These are phyloP conservation scores for Camillea tinctor DNA, from an alignment of 2,329 filamentous ascomycete genomes.

Conservation along the genomic window DNA sequence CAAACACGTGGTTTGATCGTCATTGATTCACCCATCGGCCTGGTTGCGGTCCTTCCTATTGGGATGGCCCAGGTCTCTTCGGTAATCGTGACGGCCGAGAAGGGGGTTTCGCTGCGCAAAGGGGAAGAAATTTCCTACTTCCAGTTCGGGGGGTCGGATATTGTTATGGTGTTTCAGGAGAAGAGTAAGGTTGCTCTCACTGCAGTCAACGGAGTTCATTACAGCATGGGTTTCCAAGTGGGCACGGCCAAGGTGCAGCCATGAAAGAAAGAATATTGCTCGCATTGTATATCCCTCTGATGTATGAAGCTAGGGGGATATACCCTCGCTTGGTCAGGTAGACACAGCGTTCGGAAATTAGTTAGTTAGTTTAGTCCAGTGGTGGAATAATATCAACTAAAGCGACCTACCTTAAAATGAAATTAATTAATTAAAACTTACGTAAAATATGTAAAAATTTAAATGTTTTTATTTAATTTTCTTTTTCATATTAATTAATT, in stretches of 20 bases:
- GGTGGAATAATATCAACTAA: no score
- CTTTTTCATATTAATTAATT: constrained; percentile 5
- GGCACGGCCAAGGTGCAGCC: background rate
- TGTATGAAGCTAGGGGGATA: no score
- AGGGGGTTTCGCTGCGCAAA: constrained; percentile 33
- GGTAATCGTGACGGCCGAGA: constrained; percentile 32
- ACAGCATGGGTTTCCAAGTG: constrained; percentile 1
- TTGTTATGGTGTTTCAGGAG: constrained; percentile 39
- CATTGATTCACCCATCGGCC: constrained; percentile 1
- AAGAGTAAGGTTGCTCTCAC: constrained; percentile 4
- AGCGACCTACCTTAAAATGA: no score
- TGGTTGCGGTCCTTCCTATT: constrained; percentile 8
- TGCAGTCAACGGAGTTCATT: background rate
- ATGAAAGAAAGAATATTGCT: no score
- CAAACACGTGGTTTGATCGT: constrained; percentile 8
- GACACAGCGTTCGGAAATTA: no score
- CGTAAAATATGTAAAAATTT: no score
- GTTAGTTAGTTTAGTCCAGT: no score
- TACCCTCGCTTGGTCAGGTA: no score
- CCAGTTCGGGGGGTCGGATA: constrained; percentile 43
- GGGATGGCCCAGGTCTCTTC: constrained; percentile 44
- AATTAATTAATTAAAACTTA: no score
- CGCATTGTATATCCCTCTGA: no score
- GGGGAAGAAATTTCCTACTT: constrained; percentile 43
- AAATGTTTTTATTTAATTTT: background rate